Percentiles rank a stretch among this genome's conserved stretches.
Conservation (phyloP, 2,329 filamentous ascomycete genomes). For the Aspergillus sp. region DNA sequence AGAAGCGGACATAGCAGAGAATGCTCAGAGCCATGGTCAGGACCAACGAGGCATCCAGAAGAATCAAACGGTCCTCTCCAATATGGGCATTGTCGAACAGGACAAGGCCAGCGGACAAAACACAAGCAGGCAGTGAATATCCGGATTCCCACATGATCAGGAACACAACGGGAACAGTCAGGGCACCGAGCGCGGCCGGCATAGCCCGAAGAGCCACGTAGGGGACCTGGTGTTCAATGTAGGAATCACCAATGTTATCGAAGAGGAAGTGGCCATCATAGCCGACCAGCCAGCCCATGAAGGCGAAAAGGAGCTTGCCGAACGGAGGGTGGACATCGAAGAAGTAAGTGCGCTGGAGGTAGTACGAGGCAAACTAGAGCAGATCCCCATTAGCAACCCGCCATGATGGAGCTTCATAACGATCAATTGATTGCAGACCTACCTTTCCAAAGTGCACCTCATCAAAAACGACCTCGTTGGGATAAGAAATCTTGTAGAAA, state of each 20-base stretch:
- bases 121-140: slow-evolving; percentile 89
- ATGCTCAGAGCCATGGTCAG: slow-evolving; percentile 95
- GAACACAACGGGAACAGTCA: slow-evolving; percentile 93
- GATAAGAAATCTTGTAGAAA: slow-evolving; percentile 95
- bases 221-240: slow-evolving; percentile 93
- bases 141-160: slow-evolving; percentile 99
- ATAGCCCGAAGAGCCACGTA: slow-evolving; percentile 95
- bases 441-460: slow-evolving; percentile 99
- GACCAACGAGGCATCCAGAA: slow-evolving; percentile 90
- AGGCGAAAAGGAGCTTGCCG: slow-evolving; percentile 94
- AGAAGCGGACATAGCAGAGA: slow-evolving; percentile 93
- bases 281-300: slow-evolving; percentile 96
- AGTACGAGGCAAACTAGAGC: slow-evolving; percentile 62
- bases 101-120: slow-evolving; percentile 81
- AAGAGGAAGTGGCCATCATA: slow-evolving; percentile 98
- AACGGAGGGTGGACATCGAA: slow-evolving; percentile 99
- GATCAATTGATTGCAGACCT: slow-evolving; percentile 32
- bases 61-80: slow-evolving; percentile 90
- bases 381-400: slow-evolving; percentile 19
- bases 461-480: slow-evolving; percentile 96
- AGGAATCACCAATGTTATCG: slow-evolving; percentile 98
- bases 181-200: slow-evolving; percentile 84
- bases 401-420: slow-evolving; percentile 4
- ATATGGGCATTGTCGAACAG: slow-evolving; percentile 98
- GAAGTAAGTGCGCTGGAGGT: slow-evolving; percentile 96